These are phyloP conservation scores for Pyrrhoderma lamaoense DNA, from an alignment of 1,284 basidiomycete species.

Conservation along the genomic window DNA sequence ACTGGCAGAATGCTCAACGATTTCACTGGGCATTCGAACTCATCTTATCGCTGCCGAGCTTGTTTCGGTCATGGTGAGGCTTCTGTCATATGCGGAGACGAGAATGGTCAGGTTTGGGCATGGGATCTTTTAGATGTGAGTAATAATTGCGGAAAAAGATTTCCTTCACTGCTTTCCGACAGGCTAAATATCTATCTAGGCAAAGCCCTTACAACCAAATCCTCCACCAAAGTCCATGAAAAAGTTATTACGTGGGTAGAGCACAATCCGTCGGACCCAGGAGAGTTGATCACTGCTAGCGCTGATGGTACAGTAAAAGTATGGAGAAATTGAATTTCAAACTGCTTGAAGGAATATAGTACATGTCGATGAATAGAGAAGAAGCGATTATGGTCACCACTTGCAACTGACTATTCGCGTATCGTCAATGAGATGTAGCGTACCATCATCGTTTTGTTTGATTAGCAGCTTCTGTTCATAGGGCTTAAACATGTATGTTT, in stretches of 20 bases:
- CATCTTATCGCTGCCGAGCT: constrained; percentile 73
- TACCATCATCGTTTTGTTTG: constrained; percentile 45
- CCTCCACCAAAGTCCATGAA: constrained; percentile 70
- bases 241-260: constrained; percentile 90
- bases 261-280: constrained; percentile 73
- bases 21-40: constrained; percentile 72
- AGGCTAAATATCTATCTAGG: constrained; percentile 34
- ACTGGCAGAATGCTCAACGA: constrained; percentile 84
- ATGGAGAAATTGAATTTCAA: constrained; percentile 47
- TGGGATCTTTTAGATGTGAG: constrained; percentile 90
- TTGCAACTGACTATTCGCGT: background rate
- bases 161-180: background rate
- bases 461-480: constrained; percentile 39
- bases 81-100: constrained; percentile 81
- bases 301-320: constrained; percentile 83
- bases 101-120: constrained; percentile 79
- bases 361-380: no score
- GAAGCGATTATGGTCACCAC: no score
- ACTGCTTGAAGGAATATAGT: background rate
- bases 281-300: constrained; percentile 82
- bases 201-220: constrained; percentile 54
- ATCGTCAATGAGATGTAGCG: background rate
- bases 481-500: background rate
- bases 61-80: constrained; percentile 81
- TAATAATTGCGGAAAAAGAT: background rate